Evolutionary conservation across 148 eudicot genomes (phyloP).

Genomic region (Polygonum maritimum): DNA sequence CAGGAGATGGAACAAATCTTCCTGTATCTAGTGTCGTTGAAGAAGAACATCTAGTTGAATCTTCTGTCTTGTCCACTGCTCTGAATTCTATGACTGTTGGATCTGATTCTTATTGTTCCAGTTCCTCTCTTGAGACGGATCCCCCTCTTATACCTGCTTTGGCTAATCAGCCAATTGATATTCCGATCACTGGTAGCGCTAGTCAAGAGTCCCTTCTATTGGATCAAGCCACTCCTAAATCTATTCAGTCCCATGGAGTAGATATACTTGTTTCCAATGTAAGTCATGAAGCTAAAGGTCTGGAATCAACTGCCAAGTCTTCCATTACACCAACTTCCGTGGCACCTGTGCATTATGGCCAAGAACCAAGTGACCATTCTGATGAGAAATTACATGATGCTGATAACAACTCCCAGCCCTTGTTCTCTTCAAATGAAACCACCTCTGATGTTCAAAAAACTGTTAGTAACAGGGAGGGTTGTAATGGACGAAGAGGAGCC

Average conservation of each 20-base stretch:
- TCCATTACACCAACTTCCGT: constrained; percentile 1
- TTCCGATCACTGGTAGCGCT: background rate
- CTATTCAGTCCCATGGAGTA: background rate
- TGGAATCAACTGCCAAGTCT: constrained; percentile 10
- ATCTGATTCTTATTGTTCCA: background rate
- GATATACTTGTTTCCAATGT: constrained; percentile 21
- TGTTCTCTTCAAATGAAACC: constrained; percentile 7
- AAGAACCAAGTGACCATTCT: constrained; percentile 22
- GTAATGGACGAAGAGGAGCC: constrained; percentile 33
- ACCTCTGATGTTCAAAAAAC: constrained; percentile 19
- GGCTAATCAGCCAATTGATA: background rate
- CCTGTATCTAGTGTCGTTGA: constrained; percentile 30
- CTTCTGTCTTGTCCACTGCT: background rate
- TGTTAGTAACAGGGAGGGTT: constrained; percentile 32
- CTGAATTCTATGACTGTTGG: background rate
- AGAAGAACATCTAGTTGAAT: constrained; percentile 12
- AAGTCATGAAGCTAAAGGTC: constrained; percentile 16
- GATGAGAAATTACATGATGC: constrained; percentile 22
- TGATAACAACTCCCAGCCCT: constrained; percentile 18
- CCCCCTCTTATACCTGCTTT: background rate
- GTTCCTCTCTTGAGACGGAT: background rate
- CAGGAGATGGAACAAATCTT: constrained; percentile 22
- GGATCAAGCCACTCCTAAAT: constrained; percentile 8
- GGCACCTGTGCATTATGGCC: constrained; percentile 19
- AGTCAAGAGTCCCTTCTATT: background rate